Conservation (phyloP, 257 asterid genomes). For the Dorcoceras hygrometricum region DNA sequence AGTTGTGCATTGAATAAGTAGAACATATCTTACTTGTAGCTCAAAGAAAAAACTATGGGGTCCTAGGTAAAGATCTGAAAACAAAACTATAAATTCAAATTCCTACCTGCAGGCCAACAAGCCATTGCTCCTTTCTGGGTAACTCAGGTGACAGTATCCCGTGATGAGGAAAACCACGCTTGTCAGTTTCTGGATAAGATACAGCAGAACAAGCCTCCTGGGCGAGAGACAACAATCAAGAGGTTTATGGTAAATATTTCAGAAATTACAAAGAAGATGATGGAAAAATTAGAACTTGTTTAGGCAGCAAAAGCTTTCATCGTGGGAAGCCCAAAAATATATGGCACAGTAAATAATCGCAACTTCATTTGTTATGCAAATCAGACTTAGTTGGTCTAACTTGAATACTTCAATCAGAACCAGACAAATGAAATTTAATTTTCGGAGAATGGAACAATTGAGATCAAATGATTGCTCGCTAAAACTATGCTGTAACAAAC, state of each 20-base stretch:
- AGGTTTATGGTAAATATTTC: neutral
- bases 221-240: conserved; percentile 24
- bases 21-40: neutral
- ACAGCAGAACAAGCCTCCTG: conserved; percentile 57
- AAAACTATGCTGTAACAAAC: too few relatives aligned
- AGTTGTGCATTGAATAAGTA: neutral
- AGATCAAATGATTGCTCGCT: neutral
- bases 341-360: neutral
- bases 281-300: neutral
- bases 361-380: neutral
- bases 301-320: conserved; percentile 1
- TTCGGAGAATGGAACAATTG: neutral
- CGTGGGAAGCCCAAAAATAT: conserved; percentile 1
- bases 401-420: neutral
- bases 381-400: neutral
- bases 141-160: conserved; percentile 34
- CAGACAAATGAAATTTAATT: neutral
- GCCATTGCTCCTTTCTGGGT: conserved; percentile 71
- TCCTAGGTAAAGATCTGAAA: neutral
- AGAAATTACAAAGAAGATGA: conserved; percentile 12
- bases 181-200: conserved; percentile 38
- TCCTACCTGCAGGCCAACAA: conserved; percentile 78
- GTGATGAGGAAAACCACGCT: conserved; percentile 38
- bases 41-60: neutral
- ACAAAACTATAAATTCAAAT: conserved; percentile 5